Evolutionary conservation across 768 basidiomycete species (phyloP), one percentile per base, ranked within the genome.

Genomic region (Trametes punicea): DNA sequence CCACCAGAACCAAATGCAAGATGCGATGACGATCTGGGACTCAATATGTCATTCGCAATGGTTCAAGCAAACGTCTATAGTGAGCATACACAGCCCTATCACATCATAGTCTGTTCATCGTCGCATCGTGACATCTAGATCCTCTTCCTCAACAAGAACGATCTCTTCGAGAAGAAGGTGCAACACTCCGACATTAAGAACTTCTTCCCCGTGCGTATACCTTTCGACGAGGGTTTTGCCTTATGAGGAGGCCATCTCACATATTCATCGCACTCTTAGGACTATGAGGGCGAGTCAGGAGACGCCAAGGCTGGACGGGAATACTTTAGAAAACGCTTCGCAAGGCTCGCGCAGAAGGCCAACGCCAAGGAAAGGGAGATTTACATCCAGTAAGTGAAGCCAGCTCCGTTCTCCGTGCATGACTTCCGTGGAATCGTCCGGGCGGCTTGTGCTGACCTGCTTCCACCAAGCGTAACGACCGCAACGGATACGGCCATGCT

Each of bases 1-100:
- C 21, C 31, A 27, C 6, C 65, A 94, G 88, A 98, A 98, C 68
- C 94, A 96, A 85, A 96, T 98, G 93, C 90, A 95, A 75, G 94
- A 98, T 61, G 92, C 94, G 1, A 89, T 98, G 85, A 92, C 92
- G n/a, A 92, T 98, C 46, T 98, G 94, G 88, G 94, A 98, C 64
- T 93, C 93, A 38, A 95, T 98, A 80, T 95, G 93, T 73, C 93
- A 97, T 70, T 95, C 93, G 9, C 93, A 95, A 62, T 97, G 93
- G 93, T 97, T 97, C 75, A 90, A 90, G 72, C 83, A 88, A 61
- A 95, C 93, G 0, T 93, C 92, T 9, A 92, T 97, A 52, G 93
- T 93, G 61, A 41, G 87, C 27, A 20, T 31, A 36, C 23, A 25
- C 11, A 25, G 10, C 13, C 34, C 4, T n/a, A 36, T 36, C n/a